Evolutionary conservation across 2,329 filamentous ascomycete species (phyloP).

Genomic region (Botrytis squamosa): DNA sequence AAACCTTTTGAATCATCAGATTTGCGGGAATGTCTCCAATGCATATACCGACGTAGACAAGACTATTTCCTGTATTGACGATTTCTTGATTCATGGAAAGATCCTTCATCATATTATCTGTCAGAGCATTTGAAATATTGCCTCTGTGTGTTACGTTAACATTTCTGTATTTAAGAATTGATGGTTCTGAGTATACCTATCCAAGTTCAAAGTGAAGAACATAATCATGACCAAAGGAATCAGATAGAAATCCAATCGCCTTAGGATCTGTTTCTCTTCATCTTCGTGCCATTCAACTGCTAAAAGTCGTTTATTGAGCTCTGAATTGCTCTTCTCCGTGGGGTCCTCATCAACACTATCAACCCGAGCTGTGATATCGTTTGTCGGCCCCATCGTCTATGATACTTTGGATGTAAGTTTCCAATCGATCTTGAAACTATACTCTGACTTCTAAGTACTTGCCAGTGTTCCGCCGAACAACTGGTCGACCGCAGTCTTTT

Average conservation of each 20-base stretch:
- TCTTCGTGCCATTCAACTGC: conserved; percentile 17
- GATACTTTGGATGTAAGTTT: not conserved
- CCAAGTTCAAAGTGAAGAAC: conserved; percentile 22
- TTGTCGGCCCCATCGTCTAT: conserved; percentile 16
- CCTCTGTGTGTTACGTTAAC: conserved; percentile 1
- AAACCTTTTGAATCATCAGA: conserved; percentile 16
- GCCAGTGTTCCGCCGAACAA: not conserved
- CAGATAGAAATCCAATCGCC: conserved; percentile 14
- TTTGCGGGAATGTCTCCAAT: conserved; percentile 20
- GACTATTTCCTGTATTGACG: conserved; percentile 18
- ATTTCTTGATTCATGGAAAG: conserved; percentile 14
- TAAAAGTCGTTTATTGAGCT: conserved; percentile 15
- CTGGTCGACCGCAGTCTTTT: not conserved
- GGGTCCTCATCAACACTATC: conserved; percentile 18
- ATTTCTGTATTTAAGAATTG: too few species aligned
- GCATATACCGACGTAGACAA: conserved; percentile 18
- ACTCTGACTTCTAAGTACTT: not conserved
- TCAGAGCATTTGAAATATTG: conserved; percentile 57
- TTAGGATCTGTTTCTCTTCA: conserved; percentile 14
- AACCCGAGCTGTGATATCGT: conserved; percentile 15
- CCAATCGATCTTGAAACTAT: not conserved
- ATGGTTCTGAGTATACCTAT: conserved; percentile 2
- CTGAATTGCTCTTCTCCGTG: conserved; percentile 16
- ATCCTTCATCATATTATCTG: conserved; percentile 42
- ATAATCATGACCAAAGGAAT: conserved; percentile 21